Base-by-base conservation (phyloP, 192 early-diverging fungal genomes). In the Kickxella alabastrina region DNA sequence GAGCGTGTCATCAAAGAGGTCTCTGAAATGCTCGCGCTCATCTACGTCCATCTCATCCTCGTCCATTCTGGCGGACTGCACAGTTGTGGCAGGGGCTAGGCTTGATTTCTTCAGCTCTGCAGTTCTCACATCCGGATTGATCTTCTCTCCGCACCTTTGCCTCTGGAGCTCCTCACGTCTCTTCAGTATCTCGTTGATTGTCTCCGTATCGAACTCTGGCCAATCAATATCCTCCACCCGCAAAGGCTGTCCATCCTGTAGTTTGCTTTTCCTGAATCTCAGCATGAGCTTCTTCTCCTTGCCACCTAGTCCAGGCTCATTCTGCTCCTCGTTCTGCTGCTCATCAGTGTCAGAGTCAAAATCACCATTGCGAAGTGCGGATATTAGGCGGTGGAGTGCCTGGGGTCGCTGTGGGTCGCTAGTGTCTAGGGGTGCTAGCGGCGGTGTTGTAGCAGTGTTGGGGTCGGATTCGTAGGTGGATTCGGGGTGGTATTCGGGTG, bases 151-250 rank as follows among this genome's bases (percentile, higher is more conserved):
- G 9, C 44, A 42, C 13, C 54, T 51, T 34, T 48, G 44, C 37
- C 46, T 63, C 36, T 52, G 45, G 17, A 76, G 53, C 29, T 54
- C 67, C 39, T 76, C 67, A 6, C 73, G 61, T 3, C 73, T 56
- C 15, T 43, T 54, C 13, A 76, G 51, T 25, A 76, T 76, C 34
- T 44, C 54, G 28, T 65, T 65, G 21, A 76, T 69, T 0, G 67
- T 69, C 34, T 69, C 53, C 25, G 53, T 28, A 38, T 76, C 73
- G 51, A 76, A 68, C 52, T 76, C 73, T 8, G 73, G 57, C 73
- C 73, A 76, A 54, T 76, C 73, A 18, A 76, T 32, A 28, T 76
- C 73, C 22, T 68, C 66, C 27, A 65, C 46, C 22, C 43, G 41
- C 35, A 52, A 32, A 6, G 35, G 29, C 23, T 18, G 6, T 12